These are phyloP conservation scores for Curvularia verruculosa DNA, from an alignment of 2,329 filamentous ascomycete species.

Conservation along the genomic window DNA sequence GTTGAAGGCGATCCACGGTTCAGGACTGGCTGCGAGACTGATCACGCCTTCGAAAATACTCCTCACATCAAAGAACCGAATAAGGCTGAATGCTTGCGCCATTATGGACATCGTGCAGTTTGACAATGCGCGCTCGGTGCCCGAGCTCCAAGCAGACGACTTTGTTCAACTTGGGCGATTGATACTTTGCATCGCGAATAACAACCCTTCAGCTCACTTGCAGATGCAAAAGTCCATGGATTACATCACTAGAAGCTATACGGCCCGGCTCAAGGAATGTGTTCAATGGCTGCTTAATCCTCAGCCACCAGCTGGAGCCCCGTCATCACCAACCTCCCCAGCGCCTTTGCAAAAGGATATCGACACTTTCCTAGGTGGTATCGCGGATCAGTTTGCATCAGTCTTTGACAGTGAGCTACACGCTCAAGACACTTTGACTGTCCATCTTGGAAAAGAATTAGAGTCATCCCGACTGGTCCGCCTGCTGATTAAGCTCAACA, in stretches of 20 bases:
- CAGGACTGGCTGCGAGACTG: constrained; percentile 81
- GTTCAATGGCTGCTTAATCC: constrained; percentile 81
- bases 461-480: constrained; percentile 89
- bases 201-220: constrained; percentile 62
- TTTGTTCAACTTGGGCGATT: constrained; percentile 82
- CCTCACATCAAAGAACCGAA: constrained; percentile 85
- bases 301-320: constrained; percentile 30
- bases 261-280: constrained; percentile 76
- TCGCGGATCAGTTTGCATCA: constrained; percentile 76
- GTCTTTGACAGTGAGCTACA: constrained; percentile 82
- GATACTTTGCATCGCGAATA: constrained; percentile 80
- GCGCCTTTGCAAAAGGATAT: constrained; percentile 68
- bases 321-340: constrained; percentile 38
- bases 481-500: constrained; percentile 79
- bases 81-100: constrained; percentile 85
- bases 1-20: constrained; percentile 81
- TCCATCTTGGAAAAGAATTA: constrained; percentile 76
- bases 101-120: constrained; percentile 89
- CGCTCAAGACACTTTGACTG: constrained; percentile 74
- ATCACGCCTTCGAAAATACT: constrained; percentile 89
- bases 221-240: constrained; percentile 76
- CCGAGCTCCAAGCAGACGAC: constrained; percentile 86
- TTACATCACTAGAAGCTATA: constrained; percentile 77
- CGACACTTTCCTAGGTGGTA: constrained; percentile 77
- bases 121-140: constrained; percentile 70